A percentile compares a stretch with the other conserved stretches of the same genome.
Evolutionary conservation across 345 rosid genomes (phyloP).

Genomic region (Linum tenue): DNA sequence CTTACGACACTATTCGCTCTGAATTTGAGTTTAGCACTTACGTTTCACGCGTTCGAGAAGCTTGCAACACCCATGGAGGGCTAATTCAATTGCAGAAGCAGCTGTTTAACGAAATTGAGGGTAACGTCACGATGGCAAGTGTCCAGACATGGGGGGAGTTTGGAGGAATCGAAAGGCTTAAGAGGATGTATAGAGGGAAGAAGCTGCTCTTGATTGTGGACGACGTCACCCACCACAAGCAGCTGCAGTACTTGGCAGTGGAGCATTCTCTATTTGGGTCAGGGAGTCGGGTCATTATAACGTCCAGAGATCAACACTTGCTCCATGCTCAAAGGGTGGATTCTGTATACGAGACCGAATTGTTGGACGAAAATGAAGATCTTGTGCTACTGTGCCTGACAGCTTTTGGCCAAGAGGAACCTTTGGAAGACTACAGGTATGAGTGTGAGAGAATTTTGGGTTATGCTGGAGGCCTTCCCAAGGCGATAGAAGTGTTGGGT

Average conservation of each 20-base stretch:
- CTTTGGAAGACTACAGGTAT: background rate
- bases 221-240: too few species aligned
- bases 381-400: background rate
- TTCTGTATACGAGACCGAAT: background rate
- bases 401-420: background rate
- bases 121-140: background rate
- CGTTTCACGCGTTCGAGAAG: background rate
- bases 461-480: background rate
- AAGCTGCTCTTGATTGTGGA: too few species aligned
- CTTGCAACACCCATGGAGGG: background rate
- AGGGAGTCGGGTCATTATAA: background rate
- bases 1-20: background rate
- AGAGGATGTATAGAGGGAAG: background rate
- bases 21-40: background rate
- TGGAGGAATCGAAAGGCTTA: background rate
- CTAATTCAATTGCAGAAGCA: background rate
- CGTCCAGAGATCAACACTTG: background rate
- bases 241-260: too few species aligned
- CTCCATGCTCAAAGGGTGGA: background rate
- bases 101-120: background rate
- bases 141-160: background rate
- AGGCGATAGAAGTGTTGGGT: background rate
- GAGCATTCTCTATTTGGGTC: too few species aligned
- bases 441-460: background rate
- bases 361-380: background rate